A percentile compares a stretch with the other conserved stretches of the same genome.
Conservation (phyloP, 176 grass and related monocot species). For the Typha latifolia region DNA sequence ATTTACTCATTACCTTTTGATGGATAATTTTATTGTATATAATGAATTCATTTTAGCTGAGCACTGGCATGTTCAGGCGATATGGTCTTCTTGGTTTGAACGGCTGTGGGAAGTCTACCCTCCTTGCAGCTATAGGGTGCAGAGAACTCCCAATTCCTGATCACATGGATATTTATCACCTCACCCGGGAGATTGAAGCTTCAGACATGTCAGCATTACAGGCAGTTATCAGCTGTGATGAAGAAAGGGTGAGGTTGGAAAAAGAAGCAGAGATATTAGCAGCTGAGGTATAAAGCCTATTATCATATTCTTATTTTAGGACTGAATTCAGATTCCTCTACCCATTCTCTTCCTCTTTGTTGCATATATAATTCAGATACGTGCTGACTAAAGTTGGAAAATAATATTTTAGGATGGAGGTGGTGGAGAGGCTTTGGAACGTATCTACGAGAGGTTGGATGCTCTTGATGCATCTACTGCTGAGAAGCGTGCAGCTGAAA, state of each 20-base stretch:
- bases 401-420: constrained; percentile 52
- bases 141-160: constrained; percentile 89
- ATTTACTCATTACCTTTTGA: not conserved
- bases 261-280: constrained; percentile 84
- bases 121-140: constrained; percentile 72
- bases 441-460: constrained; percentile 73
- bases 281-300: constrained; percentile 34
- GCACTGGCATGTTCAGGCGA: constrained; percentile 36
- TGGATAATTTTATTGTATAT: not conserved
- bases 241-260: constrained; percentile 76
- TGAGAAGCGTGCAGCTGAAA: constrained; percentile 91
- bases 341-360: not conserved
- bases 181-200: constrained; percentile 78
- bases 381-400: not conserved
- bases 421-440: constrained; percentile 76
- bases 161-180: constrained; percentile 97
- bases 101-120: constrained; percentile 96
- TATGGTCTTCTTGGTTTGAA: constrained; percentile 95
- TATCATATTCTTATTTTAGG: constrained; percentile 8
- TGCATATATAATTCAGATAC: not conserved
- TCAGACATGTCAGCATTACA: constrained; percentile 89
- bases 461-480: constrained; percentile 83
- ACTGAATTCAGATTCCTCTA: not conserved
- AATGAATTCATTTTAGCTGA: no score
- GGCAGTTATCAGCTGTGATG: constrained; percentile 84